phyloP scores from a whole-genome alignment of 805 yeast genomes.

The Vanderwaltozyma yarrowii region DNA sequence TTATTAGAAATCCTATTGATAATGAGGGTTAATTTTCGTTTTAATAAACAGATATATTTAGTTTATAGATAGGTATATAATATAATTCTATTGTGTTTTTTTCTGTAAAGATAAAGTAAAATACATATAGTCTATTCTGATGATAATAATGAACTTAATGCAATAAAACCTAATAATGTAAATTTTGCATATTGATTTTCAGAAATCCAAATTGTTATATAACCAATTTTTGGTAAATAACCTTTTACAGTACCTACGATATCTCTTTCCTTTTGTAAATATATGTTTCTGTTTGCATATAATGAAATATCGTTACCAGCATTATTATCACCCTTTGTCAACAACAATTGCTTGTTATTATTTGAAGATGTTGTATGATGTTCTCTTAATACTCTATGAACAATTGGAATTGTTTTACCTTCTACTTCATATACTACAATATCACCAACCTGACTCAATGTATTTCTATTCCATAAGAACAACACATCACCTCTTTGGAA shows the following conservation, averaged over 20 bases:
- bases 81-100: too few relatives aligned
- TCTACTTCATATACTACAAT: conserved; percentile 83
- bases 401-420: conserved; percentile 84
- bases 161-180: conserved; percentile 65
- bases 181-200: conserved; percentile 80
- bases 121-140: conserved; percentile 45
- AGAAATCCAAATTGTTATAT: conserved; percentile 80
- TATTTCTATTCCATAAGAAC: conserved; percentile 80
- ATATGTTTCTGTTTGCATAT: conserved; percentile 65
- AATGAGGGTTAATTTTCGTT: not conserved
- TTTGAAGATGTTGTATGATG: conserved; percentile 35
- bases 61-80: not conserved
- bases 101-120: too few relatives aligned
- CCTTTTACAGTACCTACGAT: conserved; percentile 89
- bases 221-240: conserved; percentile 82
- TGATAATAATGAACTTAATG: conserved; percentile 54
- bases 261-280: conserved; percentile 67
- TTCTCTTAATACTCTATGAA: conserved; percentile 85
- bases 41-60: not conserved
- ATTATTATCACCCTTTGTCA: conserved; percentile 96
- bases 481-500: conserved; percentile 95
- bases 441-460: conserved; percentile 68
- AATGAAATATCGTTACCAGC: conserved; percentile 82
- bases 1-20: conserved; percentile 14
- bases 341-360: conserved; percentile 47